A percentile compares a stretch with the other conserved stretches of the same genome.
These are phyloP conservation scores for Paracoccidioides lutzii DNA, from an alignment of 2,329 filamentous ascomycete species.

Conservation along the genomic window DNA sequence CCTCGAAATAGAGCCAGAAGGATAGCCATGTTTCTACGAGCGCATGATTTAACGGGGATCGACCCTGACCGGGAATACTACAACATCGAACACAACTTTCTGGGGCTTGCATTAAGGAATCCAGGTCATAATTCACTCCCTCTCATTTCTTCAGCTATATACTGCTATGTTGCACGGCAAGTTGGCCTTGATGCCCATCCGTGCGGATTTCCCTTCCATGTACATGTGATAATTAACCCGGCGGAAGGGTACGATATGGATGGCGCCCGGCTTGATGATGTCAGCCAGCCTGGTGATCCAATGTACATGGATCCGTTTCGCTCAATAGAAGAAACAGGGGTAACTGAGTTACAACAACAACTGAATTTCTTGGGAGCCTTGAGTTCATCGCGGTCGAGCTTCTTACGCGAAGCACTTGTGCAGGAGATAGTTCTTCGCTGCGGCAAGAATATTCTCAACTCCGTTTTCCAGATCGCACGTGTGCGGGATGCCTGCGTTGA, in stretches of 20 bases:
- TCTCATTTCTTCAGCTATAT: slow-evolving; percentile 76
- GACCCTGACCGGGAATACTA: slow-evolving; percentile 58
- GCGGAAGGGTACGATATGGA: slow-evolving; percentile 49
- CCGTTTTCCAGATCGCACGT: slow-evolving; percentile 43
- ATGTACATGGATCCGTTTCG: slow-evolving; percentile 83
- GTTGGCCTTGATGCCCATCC: slow-evolving; percentile 65
- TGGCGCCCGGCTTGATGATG: slow-evolving; percentile 23
- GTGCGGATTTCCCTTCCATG: slow-evolving; percentile 72
- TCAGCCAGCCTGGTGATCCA: slow-evolving; percentile 26
- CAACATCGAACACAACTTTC: slow-evolving; percentile 72
- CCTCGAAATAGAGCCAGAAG: slow-evolving; percentile 55
- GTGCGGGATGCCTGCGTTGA: slow-evolving; percentile 34
- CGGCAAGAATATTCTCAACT: slow-evolving; percentile 67
- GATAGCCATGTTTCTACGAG: slow-evolving; percentile 57
- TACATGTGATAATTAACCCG: slow-evolving; percentile 64
- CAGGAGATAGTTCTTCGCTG: slow-evolving; percentile 61
- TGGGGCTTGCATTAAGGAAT: slow-evolving; percentile 66
- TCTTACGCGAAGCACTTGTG: slow-evolving; percentile 52
- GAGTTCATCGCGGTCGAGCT: slow-evolving; percentile 30
- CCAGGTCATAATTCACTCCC: slow-evolving; percentile 67
- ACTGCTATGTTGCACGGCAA: slow-evolving; percentile 61
- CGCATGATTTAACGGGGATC: slow-evolving; percentile 57
- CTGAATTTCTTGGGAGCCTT: slow-evolving; percentile 42
- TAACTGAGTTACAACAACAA: slow-evolving; percentile 45
- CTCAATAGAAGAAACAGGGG: slow-evolving; percentile 52